Evolutionary conservation across 176 grass and related monocot genomes (phyloP).

Genomic region (Saccharum officinarum): DNA sequence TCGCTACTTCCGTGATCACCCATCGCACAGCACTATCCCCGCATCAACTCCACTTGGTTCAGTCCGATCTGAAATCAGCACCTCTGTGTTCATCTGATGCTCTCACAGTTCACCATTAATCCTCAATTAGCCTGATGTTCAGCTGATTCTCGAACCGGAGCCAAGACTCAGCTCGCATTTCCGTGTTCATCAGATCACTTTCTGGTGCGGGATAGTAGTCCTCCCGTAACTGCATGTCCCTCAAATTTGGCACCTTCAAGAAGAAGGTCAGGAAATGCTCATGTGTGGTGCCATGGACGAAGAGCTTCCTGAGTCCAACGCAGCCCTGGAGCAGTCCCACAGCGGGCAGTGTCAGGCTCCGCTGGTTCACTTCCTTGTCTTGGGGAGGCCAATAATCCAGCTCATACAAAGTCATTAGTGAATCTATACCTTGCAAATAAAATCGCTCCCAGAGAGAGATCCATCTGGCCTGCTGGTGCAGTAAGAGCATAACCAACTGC

Average conservation of each 20-base stretch:
- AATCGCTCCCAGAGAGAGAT: conserved; percentile 92
- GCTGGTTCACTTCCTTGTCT: conserved; percentile 93
- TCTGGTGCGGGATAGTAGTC: conserved; percentile 98
- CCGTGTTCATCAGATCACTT: conserved; percentile 96
- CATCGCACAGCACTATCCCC: not conserved
- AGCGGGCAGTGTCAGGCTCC: conserved; percentile 71
- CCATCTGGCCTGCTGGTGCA: conserved; percentile 83
- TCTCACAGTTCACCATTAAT: conserved; percentile 38
- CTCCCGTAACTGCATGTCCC: conserved; percentile 90
- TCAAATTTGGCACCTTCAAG: conserved; percentile 47
- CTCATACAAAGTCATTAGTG: conserved; percentile 57
- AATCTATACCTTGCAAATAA: conserved; percentile 75
- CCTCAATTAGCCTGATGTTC: conserved; percentile 46
- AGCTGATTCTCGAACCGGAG: conserved; percentile 69
- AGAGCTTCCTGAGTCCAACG: conserved; percentile 70
- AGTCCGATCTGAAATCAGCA: not conserved
- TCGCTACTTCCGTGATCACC: not conserved
- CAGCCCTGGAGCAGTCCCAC: conserved; percentile 61
- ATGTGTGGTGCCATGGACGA: conserved; percentile 86
- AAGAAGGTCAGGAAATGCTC: conserved; percentile 98
- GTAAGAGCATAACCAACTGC: conserved; percentile 90
- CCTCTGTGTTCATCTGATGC: not conserved
- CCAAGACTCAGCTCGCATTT: conserved; percentile 87
- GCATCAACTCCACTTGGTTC: not conserved
- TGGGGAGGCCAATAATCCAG: conserved; percentile 99